phyloP scores from a whole-genome alignment of 306 rosid species.

The Citrullus mucosospermus region DNA sequence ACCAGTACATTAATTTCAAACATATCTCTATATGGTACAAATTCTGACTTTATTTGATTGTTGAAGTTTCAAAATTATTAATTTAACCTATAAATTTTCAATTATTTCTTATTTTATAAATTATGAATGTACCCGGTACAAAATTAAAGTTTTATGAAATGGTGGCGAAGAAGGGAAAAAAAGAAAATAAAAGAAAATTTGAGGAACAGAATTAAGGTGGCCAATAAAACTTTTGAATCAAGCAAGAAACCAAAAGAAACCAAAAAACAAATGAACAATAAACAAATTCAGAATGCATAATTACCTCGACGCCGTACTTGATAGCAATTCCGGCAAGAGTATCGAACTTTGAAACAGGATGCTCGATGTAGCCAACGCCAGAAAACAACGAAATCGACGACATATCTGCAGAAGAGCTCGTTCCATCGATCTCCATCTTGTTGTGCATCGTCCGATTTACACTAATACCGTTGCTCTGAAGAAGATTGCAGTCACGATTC shows the following conservation, averaged over 20 bases:
- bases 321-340: conserved; percentile 16
- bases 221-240: too few relatives aligned
- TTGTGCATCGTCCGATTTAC: not conserved
- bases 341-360: conserved; percentile 10
- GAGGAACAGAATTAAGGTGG: not conserved
- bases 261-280: not conserved
- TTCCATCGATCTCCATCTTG: not conserved
- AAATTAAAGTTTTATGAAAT: not conserved
- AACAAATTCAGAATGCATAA: not conserved
- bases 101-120: too few relatives aligned
- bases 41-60: too few relatives aligned
- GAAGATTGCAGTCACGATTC: not conserved
- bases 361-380: conserved; percentile 7
- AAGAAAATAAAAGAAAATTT: not conserved
- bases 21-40: too few relatives aligned
- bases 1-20: too few relatives aligned
- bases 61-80: too few relatives aligned
- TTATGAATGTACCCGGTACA: too few relatives aligned
- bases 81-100: too few relatives aligned
- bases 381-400: not conserved
- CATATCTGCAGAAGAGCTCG: not conserved
- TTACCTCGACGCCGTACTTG: conserved; percentile 18
- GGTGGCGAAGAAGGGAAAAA: not conserved
- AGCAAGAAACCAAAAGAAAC: not conserved
- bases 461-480: not conserved